Percentiles rank a stretch among this genome's conserved stretches.
These are phyloP conservation scores for Aspergillus awamori DNA, from an alignment of 2,329 filamentous ascomycete genomes.

Conservation along the genomic window DNA sequence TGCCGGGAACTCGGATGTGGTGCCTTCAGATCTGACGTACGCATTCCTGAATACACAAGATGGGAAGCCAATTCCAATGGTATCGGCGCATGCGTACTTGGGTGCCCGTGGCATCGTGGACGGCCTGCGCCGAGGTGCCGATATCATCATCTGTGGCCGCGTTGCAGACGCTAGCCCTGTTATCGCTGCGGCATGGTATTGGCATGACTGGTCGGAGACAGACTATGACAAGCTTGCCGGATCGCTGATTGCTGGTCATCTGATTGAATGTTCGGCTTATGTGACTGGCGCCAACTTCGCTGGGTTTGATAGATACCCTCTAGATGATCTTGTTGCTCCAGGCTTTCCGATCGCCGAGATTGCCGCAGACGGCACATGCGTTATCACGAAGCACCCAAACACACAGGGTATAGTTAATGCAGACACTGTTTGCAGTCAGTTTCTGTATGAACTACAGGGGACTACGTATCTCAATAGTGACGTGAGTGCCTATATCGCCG, in stretches of 20 bases:
- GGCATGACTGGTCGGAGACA: conserved; percentile 55
- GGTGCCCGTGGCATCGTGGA: conserved; percentile 54
- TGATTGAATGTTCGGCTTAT: conserved; percentile 60
- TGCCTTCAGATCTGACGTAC: conserved; percentile 39
- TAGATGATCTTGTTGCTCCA: conserved; percentile 48
- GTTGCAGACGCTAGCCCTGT: conserved; percentile 56
- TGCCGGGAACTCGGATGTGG: conserved; percentile 41
- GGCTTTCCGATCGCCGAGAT: conserved; percentile 57
- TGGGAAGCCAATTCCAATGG: conserved; percentile 49
- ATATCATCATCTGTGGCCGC: conserved; percentile 55
- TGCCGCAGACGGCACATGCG: conserved; percentile 46
- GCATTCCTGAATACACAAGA: conserved; percentile 42
- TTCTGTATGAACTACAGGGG: conserved; percentile 55
- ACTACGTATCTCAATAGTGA: conserved; percentile 53
- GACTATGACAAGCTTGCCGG: conserved; percentile 56
- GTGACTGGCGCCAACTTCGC: conserved; percentile 60
- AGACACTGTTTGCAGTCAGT: conserved; percentile 50
- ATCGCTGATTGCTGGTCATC: conserved; percentile 55
- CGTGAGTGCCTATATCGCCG: conserved; percentile 47
- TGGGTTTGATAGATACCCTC: conserved; percentile 46
- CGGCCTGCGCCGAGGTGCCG: conserved; percentile 48
- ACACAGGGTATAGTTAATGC: conserved; percentile 48
- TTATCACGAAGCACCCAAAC: conserved; percentile 54
- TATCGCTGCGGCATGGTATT: conserved; percentile 60
- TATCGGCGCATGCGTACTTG: conserved; percentile 52